Percentiles rank a stretch among this genome's conserved stretches.
These are phyloP conservation scores for Candida tallmaniae DNA, from an alignment of 805 yeast species.

Conservation along the genomic window DNA sequence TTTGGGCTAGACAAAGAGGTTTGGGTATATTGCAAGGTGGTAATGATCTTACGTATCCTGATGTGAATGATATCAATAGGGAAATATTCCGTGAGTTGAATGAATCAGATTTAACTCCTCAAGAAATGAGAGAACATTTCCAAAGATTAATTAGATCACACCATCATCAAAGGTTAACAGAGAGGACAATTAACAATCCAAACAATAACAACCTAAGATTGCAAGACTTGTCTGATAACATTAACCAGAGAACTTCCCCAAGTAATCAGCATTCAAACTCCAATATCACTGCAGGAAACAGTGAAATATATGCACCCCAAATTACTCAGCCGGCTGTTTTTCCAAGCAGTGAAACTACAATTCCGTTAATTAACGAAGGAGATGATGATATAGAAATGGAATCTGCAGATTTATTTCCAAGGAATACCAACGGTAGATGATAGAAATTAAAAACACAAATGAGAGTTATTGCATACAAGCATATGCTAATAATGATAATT, in stretches of 20 bases:
- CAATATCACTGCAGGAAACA: background rate
- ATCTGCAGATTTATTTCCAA: constrained; percentile 21
- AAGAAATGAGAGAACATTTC: constrained; percentile 31
- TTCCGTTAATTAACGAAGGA: constrained; percentile 14
- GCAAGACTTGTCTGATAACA: constrained; percentile 1
- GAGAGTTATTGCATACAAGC: background rate
- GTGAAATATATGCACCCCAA: constrained; percentile 32
- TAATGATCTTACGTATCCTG: constrained; percentile 13
- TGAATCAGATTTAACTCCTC: constrained; percentile 26
- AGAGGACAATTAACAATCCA: background rate
- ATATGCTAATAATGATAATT: too few species aligned
- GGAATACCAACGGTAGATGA: constrained; percentile 6
- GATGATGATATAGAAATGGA: constrained; percentile 31
- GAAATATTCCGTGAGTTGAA: constrained; percentile 28
- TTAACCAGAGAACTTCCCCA: background rate
- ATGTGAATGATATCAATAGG: constrained; percentile 23
- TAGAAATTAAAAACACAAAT: background rate
- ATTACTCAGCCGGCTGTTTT: constrained; percentile 40
- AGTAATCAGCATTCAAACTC: background rate
- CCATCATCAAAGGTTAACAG: constrained; percentile 20
- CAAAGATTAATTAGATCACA: constrained; percentile 23
- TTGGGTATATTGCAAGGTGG: constrained; percentile 20
- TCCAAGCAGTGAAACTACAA: constrained; percentile 20
- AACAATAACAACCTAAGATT: constrained; percentile 3
- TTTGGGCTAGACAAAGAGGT: constrained; percentile 27